These are phyloP conservation scores for Pichia sp. DNA, from an alignment of 1,139 yeast genomes.

Conservation along the genomic window DNA sequence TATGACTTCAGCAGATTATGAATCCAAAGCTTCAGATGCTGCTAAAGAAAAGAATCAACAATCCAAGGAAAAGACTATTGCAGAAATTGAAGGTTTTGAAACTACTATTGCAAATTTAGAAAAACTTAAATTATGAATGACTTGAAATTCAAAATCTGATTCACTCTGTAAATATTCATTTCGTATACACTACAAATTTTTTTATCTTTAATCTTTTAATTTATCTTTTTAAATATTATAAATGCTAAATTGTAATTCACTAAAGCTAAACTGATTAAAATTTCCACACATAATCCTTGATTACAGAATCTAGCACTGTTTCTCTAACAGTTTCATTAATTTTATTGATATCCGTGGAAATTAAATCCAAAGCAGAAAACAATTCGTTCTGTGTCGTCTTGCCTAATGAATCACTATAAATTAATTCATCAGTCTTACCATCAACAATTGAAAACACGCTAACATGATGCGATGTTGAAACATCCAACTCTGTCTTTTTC, in stretches of 20 bases:
- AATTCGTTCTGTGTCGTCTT: constrained; percentile 53
- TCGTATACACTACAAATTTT: neutral
- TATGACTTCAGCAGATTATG: constrained; percentile 71
- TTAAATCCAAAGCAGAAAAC: constrained; percentile 41
- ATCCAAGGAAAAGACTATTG: constrained; percentile 64
- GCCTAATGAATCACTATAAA: constrained; percentile 71
- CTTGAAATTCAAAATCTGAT: neutral
- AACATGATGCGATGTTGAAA: constrained; percentile 54
- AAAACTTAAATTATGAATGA: constrained; percentile 55
- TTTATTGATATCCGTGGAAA: constrained; percentile 41
- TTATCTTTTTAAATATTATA: neutral
- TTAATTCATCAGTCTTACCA: constrained; percentile 45
- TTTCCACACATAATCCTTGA: constrained; percentile 55
- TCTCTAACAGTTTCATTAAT: constrained; percentile 43
- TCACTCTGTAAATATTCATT: too few species aligned
- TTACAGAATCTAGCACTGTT: constrained; percentile 42
- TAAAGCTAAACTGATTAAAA: constrained; percentile 7
- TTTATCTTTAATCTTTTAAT: neutral
- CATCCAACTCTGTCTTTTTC: constrained; percentile 33
- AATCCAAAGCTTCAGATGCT: constrained; percentile 73
- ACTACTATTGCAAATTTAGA: constrained; percentile 72
- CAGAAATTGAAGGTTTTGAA: constrained; percentile 83
- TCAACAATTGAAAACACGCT: constrained; percentile 56
- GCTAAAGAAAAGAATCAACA: constrained; percentile 73
- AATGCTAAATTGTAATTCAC: too few species aligned